These are phyloP conservation scores for Camelina hispida DNA, from an alignment of 345 rosid species.

Conservation along the genomic window DNA sequence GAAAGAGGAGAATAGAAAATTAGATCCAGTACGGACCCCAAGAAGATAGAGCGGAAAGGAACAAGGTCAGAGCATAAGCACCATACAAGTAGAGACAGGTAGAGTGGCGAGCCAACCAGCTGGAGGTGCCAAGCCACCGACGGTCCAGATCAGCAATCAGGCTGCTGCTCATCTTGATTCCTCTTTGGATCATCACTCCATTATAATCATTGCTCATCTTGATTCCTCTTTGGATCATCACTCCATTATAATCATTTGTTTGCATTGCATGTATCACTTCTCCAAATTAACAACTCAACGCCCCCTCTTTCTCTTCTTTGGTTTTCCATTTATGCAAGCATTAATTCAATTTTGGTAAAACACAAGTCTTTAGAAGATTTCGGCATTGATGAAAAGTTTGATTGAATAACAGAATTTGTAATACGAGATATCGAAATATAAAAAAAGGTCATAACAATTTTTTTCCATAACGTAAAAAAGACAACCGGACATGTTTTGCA, in stretches of 20 bases:
- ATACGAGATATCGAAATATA: neutral
- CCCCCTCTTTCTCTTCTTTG: neutral
- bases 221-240: neutral
- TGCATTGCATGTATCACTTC: slow-evolving; percentile 34
- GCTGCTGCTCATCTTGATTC: slow-evolving; percentile 64
- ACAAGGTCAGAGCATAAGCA: slow-evolving; percentile 21
- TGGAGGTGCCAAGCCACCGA: slow-evolving; percentile 65
- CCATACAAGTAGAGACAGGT: slow-evolving; percentile 34
- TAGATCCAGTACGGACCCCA: slow-evolving; percentile 34
- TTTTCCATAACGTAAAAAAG: slow-evolving; percentile 26
- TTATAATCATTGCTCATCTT: slow-evolving; percentile 30
- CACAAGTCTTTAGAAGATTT: neutral
- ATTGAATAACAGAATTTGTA: neutral
- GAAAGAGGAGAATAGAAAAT: slow-evolving; percentile 25
- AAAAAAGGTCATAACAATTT: neutral
- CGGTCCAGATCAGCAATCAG: slow-evolving; percentile 76
- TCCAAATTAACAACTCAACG: slow-evolving; percentile 19
- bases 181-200: slow-evolving; percentile 12
- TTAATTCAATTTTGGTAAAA: too few species aligned
- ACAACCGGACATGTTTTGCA: neutral
- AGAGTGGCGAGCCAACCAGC: slow-evolving; percentile 72
- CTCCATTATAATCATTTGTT: slow-evolving; percentile 34
- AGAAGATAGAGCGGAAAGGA: slow-evolving; percentile 33
- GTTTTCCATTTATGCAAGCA: neutral
- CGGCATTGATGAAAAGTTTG: neutral